phyloP scores from a whole-genome alignment of 2,329 filamentous ascomycete species.

The Coleophoma eucalyptorum region DNA sequence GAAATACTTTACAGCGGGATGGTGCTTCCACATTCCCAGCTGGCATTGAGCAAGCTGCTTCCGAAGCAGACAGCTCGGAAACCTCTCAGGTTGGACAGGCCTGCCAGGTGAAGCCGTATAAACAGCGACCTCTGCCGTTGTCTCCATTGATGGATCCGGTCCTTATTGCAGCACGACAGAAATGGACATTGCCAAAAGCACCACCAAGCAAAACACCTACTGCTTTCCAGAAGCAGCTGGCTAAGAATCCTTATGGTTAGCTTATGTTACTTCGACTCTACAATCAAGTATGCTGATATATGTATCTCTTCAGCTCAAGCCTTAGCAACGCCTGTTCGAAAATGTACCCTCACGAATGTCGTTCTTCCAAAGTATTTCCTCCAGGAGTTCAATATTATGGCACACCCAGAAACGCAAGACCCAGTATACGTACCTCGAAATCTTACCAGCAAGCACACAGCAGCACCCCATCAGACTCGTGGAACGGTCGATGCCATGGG shows the following conservation, averaged over 20 bases:
- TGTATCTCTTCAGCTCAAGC: constrained; percentile 46
- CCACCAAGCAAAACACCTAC: constrained; percentile 33
- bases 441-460: constrained; percentile 18
- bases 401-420: constrained; percentile 46
- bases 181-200: constrained; percentile 17
- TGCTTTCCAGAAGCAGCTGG: constrained; percentile 51
- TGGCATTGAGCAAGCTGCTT: background rate
- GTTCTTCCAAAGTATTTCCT: constrained; percentile 59
- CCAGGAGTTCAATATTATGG: constrained; percentile 53
- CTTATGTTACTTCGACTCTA: background rate
- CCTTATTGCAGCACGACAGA: constrained; percentile 29
- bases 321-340: constrained; percentile 56
- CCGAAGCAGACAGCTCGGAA: background rate
- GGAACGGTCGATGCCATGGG: background rate
- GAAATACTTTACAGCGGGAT: background rate
- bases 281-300: constrained; percentile 3
- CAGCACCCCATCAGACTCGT: background rate
- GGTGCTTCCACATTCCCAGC: background rate
- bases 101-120: background rate
- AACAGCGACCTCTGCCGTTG: constrained; percentile 32
- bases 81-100: background rate
- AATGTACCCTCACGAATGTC: constrained; percentile 44
- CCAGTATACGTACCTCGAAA: constrained; percentile 55
- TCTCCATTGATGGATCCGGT: constrained; percentile 43
- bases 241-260: constrained; percentile 62